Base-by-base conservation (phyloP, 345 rosid genomes). In the Chamaenerion angustifolium region DNA sequence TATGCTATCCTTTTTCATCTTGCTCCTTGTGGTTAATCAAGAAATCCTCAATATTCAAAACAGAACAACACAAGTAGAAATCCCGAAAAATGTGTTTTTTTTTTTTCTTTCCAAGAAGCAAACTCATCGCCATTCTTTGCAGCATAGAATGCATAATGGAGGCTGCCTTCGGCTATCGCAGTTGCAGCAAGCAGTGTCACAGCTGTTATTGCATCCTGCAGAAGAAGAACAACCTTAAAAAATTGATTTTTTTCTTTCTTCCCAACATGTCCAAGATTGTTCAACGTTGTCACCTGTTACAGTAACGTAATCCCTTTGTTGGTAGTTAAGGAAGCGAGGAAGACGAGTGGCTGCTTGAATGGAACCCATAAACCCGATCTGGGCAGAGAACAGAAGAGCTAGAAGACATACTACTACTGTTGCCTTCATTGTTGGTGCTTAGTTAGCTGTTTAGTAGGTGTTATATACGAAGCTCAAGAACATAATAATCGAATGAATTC, bases 181-280 rank as follows among this genome's bases (percentile, higher is more conserved):
- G 57, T 76, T 51, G 67, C 92, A 88, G 18, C 95, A 88, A 48
- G 93, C 64, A 42, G 86, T 80, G 48, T 76, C 81, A 17, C 94
- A 84, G 59, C 80, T 65, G 41, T 75, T 88, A 69, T 73, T 81
- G 82, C 94, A 83, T 13, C 95, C 95, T 79, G 46, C 63, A 21
- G 41, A 51, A 12, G 41, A 27, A 12, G 18, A 27, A 27, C 17
- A 16, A 40, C 42, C 14, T 15, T 18, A 23, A 46, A 16, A 42
- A 41, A 4, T 17, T 13, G 31, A 12, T 40, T 10, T 40, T 31
- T 9, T 35, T 8, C 18, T 40, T 10, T 40, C 16, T 9, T 35
- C 2, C 18, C 55, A 35, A 13, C 4, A 12, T 16, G 0, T 15
- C 12, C 0, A n/a, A 10, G n/a, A 10, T 3, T 52, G 8, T 12